phyloP scores from a whole-genome alignment of 1,284 basidiomycete species.

The Heterobasidion parviporum region DNA sequence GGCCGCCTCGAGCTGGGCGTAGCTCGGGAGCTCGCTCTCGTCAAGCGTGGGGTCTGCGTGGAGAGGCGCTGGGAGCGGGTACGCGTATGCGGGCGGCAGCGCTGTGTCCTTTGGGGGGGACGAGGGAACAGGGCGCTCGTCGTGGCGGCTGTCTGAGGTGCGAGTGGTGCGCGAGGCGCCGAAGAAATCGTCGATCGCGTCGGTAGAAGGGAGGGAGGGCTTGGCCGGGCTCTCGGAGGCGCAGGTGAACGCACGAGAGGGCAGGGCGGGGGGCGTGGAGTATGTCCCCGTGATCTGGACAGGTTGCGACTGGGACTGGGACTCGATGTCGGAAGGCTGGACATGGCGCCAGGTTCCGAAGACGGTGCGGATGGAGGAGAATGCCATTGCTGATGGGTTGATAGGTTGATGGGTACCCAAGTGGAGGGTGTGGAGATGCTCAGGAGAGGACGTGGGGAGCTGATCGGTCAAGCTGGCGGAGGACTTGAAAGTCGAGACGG shows the following conservation, averaged over 20 bases:
- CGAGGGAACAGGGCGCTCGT: conserved; percentile 9
- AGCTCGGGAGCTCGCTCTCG: background rate
- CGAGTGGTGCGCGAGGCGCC: conserved; percentile 12
- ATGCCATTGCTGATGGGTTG: too few species aligned
- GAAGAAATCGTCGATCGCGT: conserved; percentile 23
- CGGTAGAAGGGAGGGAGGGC: conserved; percentile 3
- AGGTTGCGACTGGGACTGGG: background rate
- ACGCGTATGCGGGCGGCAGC: conserved; percentile 18
- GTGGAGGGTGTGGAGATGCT: too few species aligned
- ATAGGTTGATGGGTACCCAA: too few species aligned
- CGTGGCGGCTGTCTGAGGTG: conserved; percentile 21
- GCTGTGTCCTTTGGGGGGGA: conserved; percentile 5
- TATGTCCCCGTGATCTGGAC: background rate
- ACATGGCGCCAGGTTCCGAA: too few species aligned
- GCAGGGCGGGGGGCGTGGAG: background rate
- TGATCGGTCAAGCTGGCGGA: too few species aligned
- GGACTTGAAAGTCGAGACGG: background rate
- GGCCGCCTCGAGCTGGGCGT: background rate
- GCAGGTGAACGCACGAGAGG: background rate
- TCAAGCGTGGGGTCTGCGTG: background rate
- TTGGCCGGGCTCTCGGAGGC: background rate
- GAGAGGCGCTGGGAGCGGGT: conserved; percentile 1
- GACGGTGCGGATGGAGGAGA: too few species aligned
- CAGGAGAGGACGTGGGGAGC: too few species aligned
- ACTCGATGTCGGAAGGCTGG: background rate